Evolutionary conservation across 192 early-diverging fungal species (phyloP).

Genomic region (Rhizoclosmatium globosum): DNA sequence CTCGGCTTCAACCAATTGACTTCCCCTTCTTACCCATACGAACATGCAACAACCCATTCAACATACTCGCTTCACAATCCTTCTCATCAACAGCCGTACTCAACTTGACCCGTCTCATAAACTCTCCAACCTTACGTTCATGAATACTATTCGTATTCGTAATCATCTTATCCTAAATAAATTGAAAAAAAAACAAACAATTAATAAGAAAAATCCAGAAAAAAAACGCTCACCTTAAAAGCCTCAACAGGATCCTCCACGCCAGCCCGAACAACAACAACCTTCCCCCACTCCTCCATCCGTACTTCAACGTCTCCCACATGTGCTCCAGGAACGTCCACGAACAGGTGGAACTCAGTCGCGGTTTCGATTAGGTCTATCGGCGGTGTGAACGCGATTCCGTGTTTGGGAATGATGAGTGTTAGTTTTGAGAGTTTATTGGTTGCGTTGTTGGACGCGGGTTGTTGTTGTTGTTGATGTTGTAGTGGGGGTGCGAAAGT

Average conservation of each 20-base stretch:
- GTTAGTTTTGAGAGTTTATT: no score
- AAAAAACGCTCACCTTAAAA: not conserved
- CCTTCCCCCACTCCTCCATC: not conserved
- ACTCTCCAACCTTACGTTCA: not conserved
- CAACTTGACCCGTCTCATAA: not conserved
- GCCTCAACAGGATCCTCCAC: not conserved
- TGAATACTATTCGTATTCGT: not conserved
- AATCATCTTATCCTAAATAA: not conserved
- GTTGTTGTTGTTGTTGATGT: no score
- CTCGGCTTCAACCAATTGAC: not conserved
- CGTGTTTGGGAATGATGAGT: no score
- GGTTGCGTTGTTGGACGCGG: no score
- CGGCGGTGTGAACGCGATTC: not conserved
- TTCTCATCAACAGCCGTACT: not conserved
- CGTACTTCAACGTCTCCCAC: not conserved
- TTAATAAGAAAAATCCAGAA: no score
- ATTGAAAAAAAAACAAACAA: not conserved
- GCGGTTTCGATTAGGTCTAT: not conserved
- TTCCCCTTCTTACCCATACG: not conserved
- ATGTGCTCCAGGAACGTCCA: not conserved
- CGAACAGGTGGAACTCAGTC: not conserved
- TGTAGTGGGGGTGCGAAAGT: no score
- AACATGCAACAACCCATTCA: conserved; percentile 1
- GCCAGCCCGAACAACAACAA: not conserved
- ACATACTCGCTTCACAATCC: not conserved